Evolutionary conservation across 768 basidiomycete species (phyloP).

Genomic region (Leccinum fibrillosum): DNA sequence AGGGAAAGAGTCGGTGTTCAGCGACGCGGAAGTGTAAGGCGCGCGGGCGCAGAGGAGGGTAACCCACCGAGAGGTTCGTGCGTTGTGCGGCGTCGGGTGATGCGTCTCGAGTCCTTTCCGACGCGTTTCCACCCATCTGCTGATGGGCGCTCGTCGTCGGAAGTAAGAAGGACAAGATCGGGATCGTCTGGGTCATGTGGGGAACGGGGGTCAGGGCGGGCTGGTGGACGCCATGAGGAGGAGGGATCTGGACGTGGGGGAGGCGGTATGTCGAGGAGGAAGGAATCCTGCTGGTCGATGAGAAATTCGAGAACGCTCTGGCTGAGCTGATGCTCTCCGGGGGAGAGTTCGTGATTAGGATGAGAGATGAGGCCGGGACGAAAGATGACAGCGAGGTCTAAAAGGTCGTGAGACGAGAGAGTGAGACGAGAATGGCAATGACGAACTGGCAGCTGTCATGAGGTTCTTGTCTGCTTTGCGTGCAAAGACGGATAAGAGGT

Average conservation of each 20-base stretch:
- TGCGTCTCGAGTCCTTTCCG: constrained; percentile 37
- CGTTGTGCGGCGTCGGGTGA: constrained; percentile 57
- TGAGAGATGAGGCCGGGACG: constrained; percentile 93
- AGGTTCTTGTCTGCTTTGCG: constrained; percentile 88
- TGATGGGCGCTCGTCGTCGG: constrained; percentile 47
- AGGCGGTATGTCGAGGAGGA: constrained; percentile 83
- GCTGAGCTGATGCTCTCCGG: constrained; percentile 80
- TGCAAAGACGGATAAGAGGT: constrained; percentile 92
- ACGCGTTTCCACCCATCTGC: constrained; percentile 56
- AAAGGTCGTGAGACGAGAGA: background rate
- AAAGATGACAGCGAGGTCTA: constrained; percentile 96
- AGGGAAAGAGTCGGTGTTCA: constrained; percentile 19
- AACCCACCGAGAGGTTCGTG: constrained; percentile 40
- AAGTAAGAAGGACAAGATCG: constrained; percentile 43
- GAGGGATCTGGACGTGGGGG: constrained; percentile 44
- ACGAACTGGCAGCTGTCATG: constrained; percentile 92
- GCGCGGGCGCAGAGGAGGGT: constrained; percentile 32
- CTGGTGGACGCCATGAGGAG: constrained; percentile 28
- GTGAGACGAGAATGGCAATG: background rate
- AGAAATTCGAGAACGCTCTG: constrained; percentile 93
- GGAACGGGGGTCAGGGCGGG: constrained; percentile 5
- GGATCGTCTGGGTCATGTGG: constrained; percentile 39
- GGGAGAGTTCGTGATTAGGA: constrained; percentile 81
- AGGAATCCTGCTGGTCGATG: constrained; percentile 95
- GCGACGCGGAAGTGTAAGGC: constrained; percentile 28